Evolutionary conservation across 345 rosid species (phyloP), one percentile per base, ranked within the genome.

Genomic region (Microthlaspi erraticum): DNA sequence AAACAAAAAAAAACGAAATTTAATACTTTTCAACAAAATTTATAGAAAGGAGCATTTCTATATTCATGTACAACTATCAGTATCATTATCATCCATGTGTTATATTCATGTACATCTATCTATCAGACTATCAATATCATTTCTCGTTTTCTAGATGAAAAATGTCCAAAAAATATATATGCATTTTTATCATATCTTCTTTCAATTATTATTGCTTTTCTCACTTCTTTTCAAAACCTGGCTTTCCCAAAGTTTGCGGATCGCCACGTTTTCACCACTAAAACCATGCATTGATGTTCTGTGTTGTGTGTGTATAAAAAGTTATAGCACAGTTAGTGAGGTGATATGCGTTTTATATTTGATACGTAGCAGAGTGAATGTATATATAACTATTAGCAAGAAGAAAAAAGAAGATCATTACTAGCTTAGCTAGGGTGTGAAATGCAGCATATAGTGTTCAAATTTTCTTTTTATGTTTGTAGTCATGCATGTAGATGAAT

Each of bases 181-280:
- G 20, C 31, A 9, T 53, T 16, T 11, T 10, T 10, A 6, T 50
- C 17, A 5, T 52, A 39, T 41, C 13, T 16, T 52, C 44, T 31
- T 60, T 41, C 48, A 19, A 20, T 20, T 33, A 29, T 54, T 53
- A 2, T 43, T 36, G 8, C 10, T 45, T 23, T 51, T 50, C 8
- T 41, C 23, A 19, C 42, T 16, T 41, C 7, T 44, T 52, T 43
- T 74, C 20, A 8, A 66, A 59, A 42, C 53, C 64, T 68, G 78
- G 44, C 74, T 75, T 68, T 75, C 57, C 78, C 78, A 75, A 75
- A 75, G 72, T 67, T 68, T 75, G 74, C 78, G 74, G 78, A 60
- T 60, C 74, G 53, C 55, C 78, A 75, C 69, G 78, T 60, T 68
- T 74, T 36, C 14, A 44, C 73, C 68, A 67, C 73, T 50, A 44